phyloP scores from a whole-genome alignment of 2,329 filamentous ascomycete species.

The Cercospora sp. region DNA sequence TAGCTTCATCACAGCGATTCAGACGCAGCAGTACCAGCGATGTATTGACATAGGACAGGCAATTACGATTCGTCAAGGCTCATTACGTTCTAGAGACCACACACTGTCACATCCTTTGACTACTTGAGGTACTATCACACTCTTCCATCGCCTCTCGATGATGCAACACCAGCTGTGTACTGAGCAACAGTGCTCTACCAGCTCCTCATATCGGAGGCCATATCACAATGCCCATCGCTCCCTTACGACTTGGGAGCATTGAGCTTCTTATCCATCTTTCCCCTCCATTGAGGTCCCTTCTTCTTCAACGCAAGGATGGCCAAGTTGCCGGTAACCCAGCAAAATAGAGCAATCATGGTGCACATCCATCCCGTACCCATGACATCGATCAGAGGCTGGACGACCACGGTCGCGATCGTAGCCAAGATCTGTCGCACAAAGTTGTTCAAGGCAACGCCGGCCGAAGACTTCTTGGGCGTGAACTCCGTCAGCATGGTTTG shows the following conservation, averaged over 20 bases:
- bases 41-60: background rate
- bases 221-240: background rate
- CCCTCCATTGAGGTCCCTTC: constrained; percentile 33
- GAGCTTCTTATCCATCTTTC: constrained; percentile 31
- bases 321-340: constrained; percentile 28
- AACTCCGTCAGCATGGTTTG: constrained; percentile 86
- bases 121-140: background rate
- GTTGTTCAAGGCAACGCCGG: constrained; percentile 77
- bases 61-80: background rate
- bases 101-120: background rate
- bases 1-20: background rate
- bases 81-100: background rate
- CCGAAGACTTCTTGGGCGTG: constrained; percentile 67
- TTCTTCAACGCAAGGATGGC: constrained; percentile 37
- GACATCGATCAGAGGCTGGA: constrained; percentile 66
- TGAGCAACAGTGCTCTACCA: background rate
- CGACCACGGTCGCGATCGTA: constrained; percentile 68
- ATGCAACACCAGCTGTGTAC: background rate
- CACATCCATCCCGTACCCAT: constrained; percentile 77
- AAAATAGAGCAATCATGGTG: constrained; percentile 50
- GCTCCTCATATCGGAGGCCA: background rate
- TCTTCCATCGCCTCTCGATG: background rate
- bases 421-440: constrained; percentile 76
- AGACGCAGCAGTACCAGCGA: background rate
- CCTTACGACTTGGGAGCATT: constrained; percentile 12